Evolutionary conservation across 2,329 filamentous ascomycete species (phyloP), one percentile per base, ranked within the genome.

Genomic region (Ophiosphaerella korrae): DNA sequence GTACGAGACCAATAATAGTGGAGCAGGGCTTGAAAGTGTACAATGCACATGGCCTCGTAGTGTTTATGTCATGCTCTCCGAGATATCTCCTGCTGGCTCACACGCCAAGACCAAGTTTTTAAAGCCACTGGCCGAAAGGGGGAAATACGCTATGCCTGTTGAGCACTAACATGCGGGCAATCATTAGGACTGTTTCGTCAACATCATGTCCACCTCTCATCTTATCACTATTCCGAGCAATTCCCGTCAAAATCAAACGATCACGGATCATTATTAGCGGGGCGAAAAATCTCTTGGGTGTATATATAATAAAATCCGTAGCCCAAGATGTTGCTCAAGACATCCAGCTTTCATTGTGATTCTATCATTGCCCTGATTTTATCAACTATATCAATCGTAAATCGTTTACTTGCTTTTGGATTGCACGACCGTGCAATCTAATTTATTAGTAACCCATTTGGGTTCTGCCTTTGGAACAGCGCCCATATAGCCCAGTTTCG

Each of bases 161-260:
- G 16, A 6, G 32, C 12, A 7, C 29, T 46, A 50, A 42, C 14
- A 3, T n/a, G 23, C 18, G 9, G 9, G 32, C 11, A 8, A 35
- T 42, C 37, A 42, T 24, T 14, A 13, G 13, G 8, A 16, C 32
- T n/a, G 36, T 43, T 34, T 45, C 40, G 42, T 43, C 32, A 24
- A 23, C 40, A 18, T 36, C 37, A 42, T 36, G 32, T 52, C 32
- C 5, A 44, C 26, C 26, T 16, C 29, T 36, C 42, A 39, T 34
- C 8, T 37, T 42, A 21, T 44, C 18, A 39, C 14, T 45, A 24
- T 43, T 42, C 48, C 48, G 48, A 51, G 48, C 42, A 38, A 51
- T 42, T 33, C 45, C 48, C 48, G 48, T 46, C 39, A n/a, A 36
- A 13, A 35, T 31, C 29, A 41, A 42, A 37, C 12, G 8, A 36